These are phyloP conservation scores for Begonia peltatifolia DNA, from an alignment of 306 rosid genomes.

Conservation along the genomic window DNA sequence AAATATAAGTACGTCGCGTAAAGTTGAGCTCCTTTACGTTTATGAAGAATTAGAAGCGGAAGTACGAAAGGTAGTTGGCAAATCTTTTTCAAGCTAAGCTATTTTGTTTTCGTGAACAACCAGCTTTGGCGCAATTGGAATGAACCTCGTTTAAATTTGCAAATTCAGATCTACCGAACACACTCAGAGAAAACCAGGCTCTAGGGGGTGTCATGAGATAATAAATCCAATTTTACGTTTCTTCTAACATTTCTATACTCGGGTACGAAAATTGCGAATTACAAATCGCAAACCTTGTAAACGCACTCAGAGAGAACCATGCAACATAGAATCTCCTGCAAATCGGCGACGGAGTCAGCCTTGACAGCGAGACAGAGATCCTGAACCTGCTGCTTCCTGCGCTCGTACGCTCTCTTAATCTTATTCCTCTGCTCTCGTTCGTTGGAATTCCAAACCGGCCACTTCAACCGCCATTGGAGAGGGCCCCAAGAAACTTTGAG, in stretches of 20 bases:
- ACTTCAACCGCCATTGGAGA: conserved; percentile 72
- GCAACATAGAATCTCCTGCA: conserved; percentile 86
- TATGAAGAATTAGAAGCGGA: too few relatives aligned
- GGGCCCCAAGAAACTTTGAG: conserved; percentile 82
- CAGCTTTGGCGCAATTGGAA: background rate
- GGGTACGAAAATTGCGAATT: too few relatives aligned
- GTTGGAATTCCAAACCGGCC: conserved; percentile 52
- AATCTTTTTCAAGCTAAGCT: too few relatives aligned
- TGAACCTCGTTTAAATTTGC: conserved; percentile 1
- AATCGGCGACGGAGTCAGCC: conserved; percentile 62
- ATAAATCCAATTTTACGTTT: too few relatives aligned
- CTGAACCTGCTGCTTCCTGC: conserved; percentile 48
- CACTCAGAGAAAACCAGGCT: too few relatives aligned
- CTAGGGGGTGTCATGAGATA: too few relatives aligned
- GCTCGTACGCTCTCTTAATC: conserved; percentile 66
- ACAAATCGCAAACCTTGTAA: conserved; percentile 43
- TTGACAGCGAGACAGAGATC: conserved; percentile 58
- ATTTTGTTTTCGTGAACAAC: too few relatives aligned
- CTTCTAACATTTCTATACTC: too few relatives aligned
- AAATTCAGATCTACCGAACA: too few relatives aligned
- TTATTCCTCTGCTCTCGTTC: conserved; percentile 49
- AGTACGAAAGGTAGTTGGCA: too few relatives aligned
- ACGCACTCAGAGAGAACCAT: conserved; percentile 95
- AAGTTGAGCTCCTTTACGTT: too few relatives aligned
- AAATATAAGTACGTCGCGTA: too few relatives aligned